Evolutionary conservation across 805 yeast species (phyloP), one percentile per base, ranked within the genome.

Genomic region (Candida orba): DNA sequence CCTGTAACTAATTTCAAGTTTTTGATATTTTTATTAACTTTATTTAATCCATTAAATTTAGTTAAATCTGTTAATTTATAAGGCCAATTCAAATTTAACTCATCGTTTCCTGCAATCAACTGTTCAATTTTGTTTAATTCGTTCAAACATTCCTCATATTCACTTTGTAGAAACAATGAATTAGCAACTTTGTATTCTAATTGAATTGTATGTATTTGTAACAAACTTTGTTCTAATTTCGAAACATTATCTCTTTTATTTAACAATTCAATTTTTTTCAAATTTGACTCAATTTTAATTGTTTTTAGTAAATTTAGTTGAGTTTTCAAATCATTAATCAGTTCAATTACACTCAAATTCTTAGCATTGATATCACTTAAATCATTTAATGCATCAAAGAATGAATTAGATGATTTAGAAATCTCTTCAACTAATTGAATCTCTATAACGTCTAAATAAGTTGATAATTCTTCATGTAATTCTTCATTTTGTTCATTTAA

Each of bases 391-490:
- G 96, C 90, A 41, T 78, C 78, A 63, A 89, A 89, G 57, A 93
- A 91, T 8, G 90, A 80, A 42, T 79, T 78, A 0, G 96, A 86
- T 0, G 96, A 84, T 50, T 77, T 76, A 4, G 95, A 83, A 29
- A 93, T 88, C 61, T 89, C 96, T 34, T 76, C 72, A 17, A 90
- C 84, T 35, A 91, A 65, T 48, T 84, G 81, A 32, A 85, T 70
- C 63, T 91, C 99, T 1, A 91, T 88, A 1, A 79, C 72, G 58
- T 93, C 98, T 43, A 93, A 68, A 56, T 89, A 88, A 63, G 80
- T 79, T 4, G 93, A 84, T 30, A 91, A 66, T 56, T 78, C 80
- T 36, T 88, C 95, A 55, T 84, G 95, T 15, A 90, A 61, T 9
- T 78, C 69, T 54, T 77, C 75, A 51, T 78, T 71, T 13, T 76